Base-by-base conservation (phyloP, 495 filamentous ascomycete genomes). In the Amorphotheca resinae region DNA sequence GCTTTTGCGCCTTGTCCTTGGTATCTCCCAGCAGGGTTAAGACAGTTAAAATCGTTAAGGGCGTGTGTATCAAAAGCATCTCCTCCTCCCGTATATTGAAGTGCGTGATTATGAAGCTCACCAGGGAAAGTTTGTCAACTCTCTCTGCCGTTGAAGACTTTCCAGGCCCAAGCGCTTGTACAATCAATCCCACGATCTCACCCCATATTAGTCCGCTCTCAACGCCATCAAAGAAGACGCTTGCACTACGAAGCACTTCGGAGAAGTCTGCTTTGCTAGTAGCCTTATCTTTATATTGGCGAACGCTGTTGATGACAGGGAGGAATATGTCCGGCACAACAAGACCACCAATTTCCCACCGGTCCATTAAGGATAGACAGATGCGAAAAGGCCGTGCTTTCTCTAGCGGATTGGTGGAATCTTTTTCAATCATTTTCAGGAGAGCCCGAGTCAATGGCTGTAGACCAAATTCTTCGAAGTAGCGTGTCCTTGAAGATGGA, bases 21-120 rank as follows among this genome's bases (percentile, higher is more conserved):
- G 59, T 50, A 31, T 70, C 66, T 48, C 72, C 64, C 12, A 80
- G 53, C 58, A 71, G 79, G n/a, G 75, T 64, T 9, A 94, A 62
- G 9, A 84, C 61, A 8, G 79, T 72, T 11, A 94, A 56, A 12
- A 74, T 73, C 41, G 83, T 65, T 14, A 91, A 59, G 36, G 91
- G 91, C 23, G 85, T 79, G 62, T 99, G 91, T 2, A 82, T 62
- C 22, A 81, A 66, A 25, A 93, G 58, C 91, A 99, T 96, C 56
- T 99, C 91, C 57, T 96, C 89, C 59, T 96, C 91, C 38, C 79
- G 76, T 25, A 96, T 72, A 62, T 95, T 96, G 70, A 96, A 99
- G 45, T 86, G 77, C 3, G 73, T 65, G 45, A 95, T 64, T 31
- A 94, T 78, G 57, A 96, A 99, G 32, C 71, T 73, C 38, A 87